These are phyloP conservation scores for Boletus rubropictus DNA, from an alignment of 768 basidiomycete genomes.

Conservation along the genomic window DNA sequence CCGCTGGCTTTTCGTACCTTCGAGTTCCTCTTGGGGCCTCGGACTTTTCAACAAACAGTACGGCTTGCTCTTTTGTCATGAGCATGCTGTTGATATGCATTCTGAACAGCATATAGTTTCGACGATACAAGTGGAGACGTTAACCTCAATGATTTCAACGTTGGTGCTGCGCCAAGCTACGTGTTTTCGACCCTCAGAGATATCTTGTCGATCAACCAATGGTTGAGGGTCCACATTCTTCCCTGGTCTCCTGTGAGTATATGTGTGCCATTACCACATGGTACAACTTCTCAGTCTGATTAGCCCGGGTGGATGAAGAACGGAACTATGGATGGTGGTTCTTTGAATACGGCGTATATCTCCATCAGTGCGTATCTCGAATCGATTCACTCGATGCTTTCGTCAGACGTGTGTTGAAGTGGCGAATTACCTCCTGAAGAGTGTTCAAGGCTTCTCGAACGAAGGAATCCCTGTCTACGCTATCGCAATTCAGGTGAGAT, in stretches of 20 bases:
- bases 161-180: conserved; percentile 53
- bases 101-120: conserved; percentile 51
- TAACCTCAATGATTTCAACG: conserved; percentile 50
- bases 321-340: conserved; percentile 64
- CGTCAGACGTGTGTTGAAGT: conserved; percentile 36
- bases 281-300: neutral
- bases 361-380: conserved; percentile 39
- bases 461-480: conserved; percentile 60
- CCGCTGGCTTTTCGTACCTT: conserved; percentile 65
- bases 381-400: neutral
- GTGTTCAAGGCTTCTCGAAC: conserved; percentile 59
- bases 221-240: conserved; percentile 50
- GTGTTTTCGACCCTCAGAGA: conserved; percentile 60
- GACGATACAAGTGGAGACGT: conserved; percentile 61
- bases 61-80: conserved; percentile 7
- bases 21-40: conserved; percentile 68
- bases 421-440: conserved; percentile 67
- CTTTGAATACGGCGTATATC: conserved; percentile 44
- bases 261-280: no score
- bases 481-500: conserved; percentile 47
- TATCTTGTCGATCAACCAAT: conserved; percentile 51
- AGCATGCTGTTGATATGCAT: conserved; percentile 2
- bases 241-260: conserved; percentile 70
- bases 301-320: conserved; percentile 81
- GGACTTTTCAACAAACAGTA: conserved; percentile 61